Conservation (phyloP, 768 basidiomycete species). For the Pleurotus tuber-regium region DNA sequence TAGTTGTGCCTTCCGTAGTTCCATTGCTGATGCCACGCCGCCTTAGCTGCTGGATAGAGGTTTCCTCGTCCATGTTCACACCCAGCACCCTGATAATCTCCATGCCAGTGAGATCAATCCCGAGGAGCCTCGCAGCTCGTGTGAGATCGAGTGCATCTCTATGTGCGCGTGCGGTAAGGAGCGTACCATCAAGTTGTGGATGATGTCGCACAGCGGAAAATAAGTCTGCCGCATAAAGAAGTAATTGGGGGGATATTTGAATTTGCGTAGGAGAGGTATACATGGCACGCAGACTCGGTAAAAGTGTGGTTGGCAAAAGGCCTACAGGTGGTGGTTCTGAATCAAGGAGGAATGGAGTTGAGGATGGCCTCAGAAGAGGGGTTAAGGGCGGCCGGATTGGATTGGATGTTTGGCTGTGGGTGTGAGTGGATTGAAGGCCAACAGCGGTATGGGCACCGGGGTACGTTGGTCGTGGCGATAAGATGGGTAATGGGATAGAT, state of each 20-base stretch:
- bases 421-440: constrained; percentile 14
- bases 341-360: constrained; percentile 12
- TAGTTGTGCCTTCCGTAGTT: background rate
- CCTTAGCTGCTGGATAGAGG: background rate
- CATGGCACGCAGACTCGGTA: constrained; percentile 27
- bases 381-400: constrained; percentile 18
- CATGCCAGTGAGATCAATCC: constrained; percentile 57
- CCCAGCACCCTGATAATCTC: constrained; percentile 47
- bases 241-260: constrained; percentile 48
- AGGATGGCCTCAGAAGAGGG: constrained; percentile 25
- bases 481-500: constrained; percentile 11
- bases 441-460: constrained; percentile 21
- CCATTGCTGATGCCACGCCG: background rate
- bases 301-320: constrained; percentile 25
- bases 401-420: constrained; percentile 23
- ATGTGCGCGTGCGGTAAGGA: constrained; percentile 60
- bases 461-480: constrained; percentile 21
- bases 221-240: constrained; percentile 68
- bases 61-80: constrained; percentile 15
- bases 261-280: constrained; percentile 32
- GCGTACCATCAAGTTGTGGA: constrained; percentile 62
- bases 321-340: constrained; percentile 9
- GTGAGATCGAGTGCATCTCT: constrained; percentile 67
- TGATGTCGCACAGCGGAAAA: constrained; percentile 75
- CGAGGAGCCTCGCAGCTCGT: constrained; percentile 65